phyloP scores from a whole-genome alignment of 371 early-diverging fungal genomes.

The Rhizopus arrhizus region DNA sequence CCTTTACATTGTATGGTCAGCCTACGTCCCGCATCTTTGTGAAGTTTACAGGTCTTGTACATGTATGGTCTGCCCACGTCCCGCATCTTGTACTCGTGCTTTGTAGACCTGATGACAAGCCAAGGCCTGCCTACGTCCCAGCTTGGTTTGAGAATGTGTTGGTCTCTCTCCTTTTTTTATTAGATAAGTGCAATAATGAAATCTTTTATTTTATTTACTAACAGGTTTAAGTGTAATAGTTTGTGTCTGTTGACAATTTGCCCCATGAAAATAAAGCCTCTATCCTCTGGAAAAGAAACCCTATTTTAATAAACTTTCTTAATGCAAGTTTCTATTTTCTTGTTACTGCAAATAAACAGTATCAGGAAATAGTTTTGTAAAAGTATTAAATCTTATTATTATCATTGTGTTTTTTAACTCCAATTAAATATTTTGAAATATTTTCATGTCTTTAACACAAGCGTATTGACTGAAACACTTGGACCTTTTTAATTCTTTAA shows the following conservation, averaged over 20 bases:
- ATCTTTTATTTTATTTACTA: too few relatives aligned
- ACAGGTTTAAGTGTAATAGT: too few relatives aligned
- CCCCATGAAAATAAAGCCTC: not conserved
- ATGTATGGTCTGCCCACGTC: conserved; percentile 9
- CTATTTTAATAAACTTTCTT: not conserved
- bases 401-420: conserved; percentile 1
- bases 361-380: not conserved
- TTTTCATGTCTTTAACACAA: not conserved
- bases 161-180: conserved; percentile 8
- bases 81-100: conserved; percentile 10
- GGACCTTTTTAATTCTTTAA: not conserved
- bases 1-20: not conserved
- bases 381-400: not conserved
- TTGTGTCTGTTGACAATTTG: too few relatives aligned
- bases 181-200: not conserved
- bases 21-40: conserved; percentile 5
- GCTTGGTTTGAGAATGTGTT: conserved; percentile 9
- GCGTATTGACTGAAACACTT: conserved; percentile 1
- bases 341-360: conserved; percentile 1
- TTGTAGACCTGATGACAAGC: conserved; percentile 5
- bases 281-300: not conserved
- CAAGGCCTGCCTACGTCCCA: conserved; percentile 8
- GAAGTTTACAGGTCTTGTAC: conserved; percentile 1
- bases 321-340: conserved; percentile 1
- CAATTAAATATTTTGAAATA: conserved; percentile 1